These are phyloP conservation scores for Coemansia sp. DNA, from an alignment of 192 early-diverging fungal genomes.

Conservation along the genomic window DNA sequence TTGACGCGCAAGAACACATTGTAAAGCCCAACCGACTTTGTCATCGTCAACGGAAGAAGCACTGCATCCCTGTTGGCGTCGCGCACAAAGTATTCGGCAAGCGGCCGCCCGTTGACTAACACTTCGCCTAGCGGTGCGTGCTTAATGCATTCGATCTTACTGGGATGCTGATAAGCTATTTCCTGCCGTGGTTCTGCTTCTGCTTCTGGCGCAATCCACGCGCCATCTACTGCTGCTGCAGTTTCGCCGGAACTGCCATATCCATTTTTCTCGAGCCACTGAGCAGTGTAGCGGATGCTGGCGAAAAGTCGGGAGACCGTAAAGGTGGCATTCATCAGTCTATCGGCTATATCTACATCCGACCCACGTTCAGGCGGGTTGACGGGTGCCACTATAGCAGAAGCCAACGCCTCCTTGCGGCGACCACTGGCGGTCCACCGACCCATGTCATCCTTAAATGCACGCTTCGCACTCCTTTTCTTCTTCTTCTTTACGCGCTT, in stretches of 20 bases:
- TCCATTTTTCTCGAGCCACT: no score
- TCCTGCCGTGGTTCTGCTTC: neutral
- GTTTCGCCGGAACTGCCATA: neutral
- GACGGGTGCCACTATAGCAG: neutral
- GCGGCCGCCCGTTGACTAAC: constrained; percentile 76
- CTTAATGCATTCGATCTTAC: neutral
- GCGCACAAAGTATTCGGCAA: constrained; percentile 76
- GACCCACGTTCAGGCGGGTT: neutral
- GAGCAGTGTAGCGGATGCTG: neutral
- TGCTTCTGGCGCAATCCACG: neutral
- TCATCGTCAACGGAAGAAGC: constrained; percentile 72
- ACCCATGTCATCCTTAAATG: constrained; percentile 67
- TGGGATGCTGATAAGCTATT: no score
- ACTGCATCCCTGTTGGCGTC: constrained; percentile 68
- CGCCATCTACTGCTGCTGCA: neutral
- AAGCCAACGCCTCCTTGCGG: constrained; percentile 71
- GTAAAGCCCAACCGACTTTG: constrained; percentile 69
- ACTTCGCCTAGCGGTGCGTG: constrained; percentile 57
- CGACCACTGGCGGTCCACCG: constrained; percentile 74
- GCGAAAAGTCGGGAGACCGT: neutral
- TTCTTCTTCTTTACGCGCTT: constrained; percentile 34
- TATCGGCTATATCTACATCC: neutral
- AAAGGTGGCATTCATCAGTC: neutral
- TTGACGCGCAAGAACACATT: constrained; percentile 83
- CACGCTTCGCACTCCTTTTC: constrained; percentile 35